Percentiles rank a stretch among this genome's conserved stretches.
Evolutionary conservation across 805 yeast genomes (phyloP).

Genomic region (Myxozyma neglecta): DNA sequence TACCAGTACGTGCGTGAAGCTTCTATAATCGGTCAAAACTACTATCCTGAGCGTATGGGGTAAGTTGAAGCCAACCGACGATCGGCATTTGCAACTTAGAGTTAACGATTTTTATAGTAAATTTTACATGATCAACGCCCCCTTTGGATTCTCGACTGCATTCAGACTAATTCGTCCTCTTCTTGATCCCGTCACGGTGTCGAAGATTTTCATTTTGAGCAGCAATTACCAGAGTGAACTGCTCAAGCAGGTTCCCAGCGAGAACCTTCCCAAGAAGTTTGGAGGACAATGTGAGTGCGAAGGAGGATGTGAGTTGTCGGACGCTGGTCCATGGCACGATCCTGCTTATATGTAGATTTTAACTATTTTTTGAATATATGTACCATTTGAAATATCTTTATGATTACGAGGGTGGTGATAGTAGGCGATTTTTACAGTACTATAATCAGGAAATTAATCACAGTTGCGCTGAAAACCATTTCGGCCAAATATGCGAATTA

Average conservation of each 20-base stretch:
- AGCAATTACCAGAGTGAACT: conserved; percentile 75
- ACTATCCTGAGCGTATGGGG: conserved; percentile 99
- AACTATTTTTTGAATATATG: no score
- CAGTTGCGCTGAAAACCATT: no score
- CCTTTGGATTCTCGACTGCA: conserved; percentile 94
- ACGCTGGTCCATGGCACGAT: conserved; percentile 98
- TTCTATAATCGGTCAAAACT: conserved; percentile 90
- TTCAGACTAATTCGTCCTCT: conserved; percentile 89
- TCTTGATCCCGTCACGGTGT: conserved; percentile 95
- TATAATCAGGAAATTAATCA: no score
- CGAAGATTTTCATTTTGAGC: conserved; percentile 88
- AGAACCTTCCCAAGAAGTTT: conserved; percentile 85
- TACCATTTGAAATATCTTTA: no score
- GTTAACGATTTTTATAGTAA: conserved; percentile 10
- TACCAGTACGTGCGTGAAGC: conserved; percentile 89
- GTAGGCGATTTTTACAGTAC: no score
- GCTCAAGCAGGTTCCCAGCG: conserved; percentile 87
- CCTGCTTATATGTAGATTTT: conserved; percentile 54
- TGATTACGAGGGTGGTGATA: no score
- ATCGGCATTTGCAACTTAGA: neutral
- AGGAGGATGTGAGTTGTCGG: conserved; percentile 81
- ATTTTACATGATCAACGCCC: conserved; percentile 92
- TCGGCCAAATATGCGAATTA: no score
- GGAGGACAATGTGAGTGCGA: conserved; percentile 78
- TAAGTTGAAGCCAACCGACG: conserved; percentile 41